phyloP scores from a whole-genome alignment of 2,329 filamentous ascomycete genomes.

The Alternaria infectoria region DNA sequence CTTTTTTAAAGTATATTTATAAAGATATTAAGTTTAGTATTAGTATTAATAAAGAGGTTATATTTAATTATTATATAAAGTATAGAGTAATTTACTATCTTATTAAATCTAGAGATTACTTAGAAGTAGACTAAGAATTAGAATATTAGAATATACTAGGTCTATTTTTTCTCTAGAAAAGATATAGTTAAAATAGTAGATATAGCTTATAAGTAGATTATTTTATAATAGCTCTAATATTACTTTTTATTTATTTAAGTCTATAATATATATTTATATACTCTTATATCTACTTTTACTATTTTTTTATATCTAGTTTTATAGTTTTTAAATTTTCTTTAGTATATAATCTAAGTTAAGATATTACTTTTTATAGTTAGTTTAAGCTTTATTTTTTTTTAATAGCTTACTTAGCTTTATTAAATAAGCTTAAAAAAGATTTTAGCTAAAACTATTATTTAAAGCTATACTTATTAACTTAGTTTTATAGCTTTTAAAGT shows the following conservation, averaged over 20 bases:
- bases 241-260: neutral
- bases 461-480: too few relatives aligned
- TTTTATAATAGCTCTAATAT: neutral
- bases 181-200: neutral
- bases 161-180: neutral
- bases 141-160: neutral
- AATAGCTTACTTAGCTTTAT: too few relatives aligned
- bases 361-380: too few relatives aligned
- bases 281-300: too few relatives aligned
- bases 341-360: too few relatives aligned
- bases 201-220: neutral
- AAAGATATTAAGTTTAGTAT: neutral
- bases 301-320: too few relatives aligned
- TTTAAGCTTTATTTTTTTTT: too few relatives aligned
- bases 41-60: neutral
- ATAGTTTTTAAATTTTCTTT: too few relatives aligned
- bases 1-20: neutral
- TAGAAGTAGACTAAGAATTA: neutral
- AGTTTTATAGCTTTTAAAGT: too few relatives aligned
- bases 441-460: too few relatives aligned
- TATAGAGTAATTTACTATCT: neutral
- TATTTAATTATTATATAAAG: neutral
- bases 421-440: too few relatives aligned
- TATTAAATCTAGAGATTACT: neutral
- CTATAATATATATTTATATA: neutral